Evolutionary conservation across 164 flowering plant species (phyloP), one percentile per base, ranked within the genome.

Genomic region (Chloranthus sessilifolius): DNA sequence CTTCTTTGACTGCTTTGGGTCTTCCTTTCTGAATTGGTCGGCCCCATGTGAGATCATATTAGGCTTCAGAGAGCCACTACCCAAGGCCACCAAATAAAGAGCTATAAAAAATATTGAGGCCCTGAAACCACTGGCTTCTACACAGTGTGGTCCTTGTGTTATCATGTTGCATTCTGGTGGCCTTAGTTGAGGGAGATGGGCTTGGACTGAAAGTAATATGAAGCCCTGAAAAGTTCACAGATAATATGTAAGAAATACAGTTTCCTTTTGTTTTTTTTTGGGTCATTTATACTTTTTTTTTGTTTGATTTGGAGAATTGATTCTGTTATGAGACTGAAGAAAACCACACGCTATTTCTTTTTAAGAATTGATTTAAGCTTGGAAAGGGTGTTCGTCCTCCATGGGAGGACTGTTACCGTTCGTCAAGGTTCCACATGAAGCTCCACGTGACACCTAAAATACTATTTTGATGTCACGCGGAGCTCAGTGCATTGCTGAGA

Each of bases 11-110:
- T 82, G 81, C 29, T 61, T 71, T 12, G 76, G 66, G 30, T 68
- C 67, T 5, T 63, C 67, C 39, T 60, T 67, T 15, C 61, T 70
- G 75, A 88, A 85, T 52, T 92, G 96, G 57, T 92, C 95, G 36
- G 78, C 99, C 3, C 99, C 99, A 61, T 88, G 95, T 51, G 99
- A 77, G 33, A 86, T 79, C 76, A 92, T 88, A 74, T 92, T 92
- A 7, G 99, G 99, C 64, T 92, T 92, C 3, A 92, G 66, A 47
- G 95, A 88, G 0, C 99, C 99, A 73, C 99, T 92, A 10, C 99
- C 99, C 40, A 86, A 42, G 31, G 99, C 99, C 60, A 79, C 82
- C 69, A 82, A 45, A 43, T 79, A 79, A 4, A 82, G 77, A 20
- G 84, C 88, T 38, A 69, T 51, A 49, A 71, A 82, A 52, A 82